phyloP scores from a whole-genome alignment of 2,329 filamentous ascomycete genomes.

The Cryphonectria naterciae region DNA sequence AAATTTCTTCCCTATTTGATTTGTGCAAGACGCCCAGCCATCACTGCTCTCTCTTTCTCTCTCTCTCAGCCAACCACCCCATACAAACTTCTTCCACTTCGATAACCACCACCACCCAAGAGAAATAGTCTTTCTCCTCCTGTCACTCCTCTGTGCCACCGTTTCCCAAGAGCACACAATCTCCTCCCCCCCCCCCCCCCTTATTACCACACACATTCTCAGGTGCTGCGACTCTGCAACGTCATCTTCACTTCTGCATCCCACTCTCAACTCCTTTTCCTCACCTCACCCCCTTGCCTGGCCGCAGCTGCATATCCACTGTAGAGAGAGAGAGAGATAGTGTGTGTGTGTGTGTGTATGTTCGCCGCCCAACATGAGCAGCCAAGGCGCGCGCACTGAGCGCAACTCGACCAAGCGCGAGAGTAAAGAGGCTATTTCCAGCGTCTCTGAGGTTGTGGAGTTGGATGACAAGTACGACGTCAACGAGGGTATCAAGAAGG shows the following conservation, averaged over 20 bases:
- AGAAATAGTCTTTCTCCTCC: neutral
- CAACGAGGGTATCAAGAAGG: conserved; percentile 24
- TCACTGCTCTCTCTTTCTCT: too few relatives aligned
- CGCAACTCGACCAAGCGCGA: conserved; percentile 4
- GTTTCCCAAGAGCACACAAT: neutral
- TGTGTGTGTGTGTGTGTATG: neutral
- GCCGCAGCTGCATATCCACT: neutral
- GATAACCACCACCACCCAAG: conserved; percentile 2
- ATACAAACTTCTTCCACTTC: neutral
- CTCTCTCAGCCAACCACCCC: neutral
- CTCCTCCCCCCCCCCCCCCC: too few relatives aligned
- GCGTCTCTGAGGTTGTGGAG: conserved; percentile 25
- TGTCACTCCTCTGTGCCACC: neutral
- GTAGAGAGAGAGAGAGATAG: too few relatives aligned
- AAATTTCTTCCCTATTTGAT: neutral
- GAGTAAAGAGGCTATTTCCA: conserved; percentile 15
- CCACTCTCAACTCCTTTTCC: neutral
- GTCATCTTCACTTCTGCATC: neutral
- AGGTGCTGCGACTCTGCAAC: neutral
- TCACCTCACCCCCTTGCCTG: neutral
- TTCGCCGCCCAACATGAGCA: conserved; percentile 7
- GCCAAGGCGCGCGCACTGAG: neutral
- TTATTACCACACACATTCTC: neutral
- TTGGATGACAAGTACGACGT: conserved; percentile 25
- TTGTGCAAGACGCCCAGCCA: neutral